Conservation (phyloP, 306 rosid species). For the Datisca glomerata region DNA sequence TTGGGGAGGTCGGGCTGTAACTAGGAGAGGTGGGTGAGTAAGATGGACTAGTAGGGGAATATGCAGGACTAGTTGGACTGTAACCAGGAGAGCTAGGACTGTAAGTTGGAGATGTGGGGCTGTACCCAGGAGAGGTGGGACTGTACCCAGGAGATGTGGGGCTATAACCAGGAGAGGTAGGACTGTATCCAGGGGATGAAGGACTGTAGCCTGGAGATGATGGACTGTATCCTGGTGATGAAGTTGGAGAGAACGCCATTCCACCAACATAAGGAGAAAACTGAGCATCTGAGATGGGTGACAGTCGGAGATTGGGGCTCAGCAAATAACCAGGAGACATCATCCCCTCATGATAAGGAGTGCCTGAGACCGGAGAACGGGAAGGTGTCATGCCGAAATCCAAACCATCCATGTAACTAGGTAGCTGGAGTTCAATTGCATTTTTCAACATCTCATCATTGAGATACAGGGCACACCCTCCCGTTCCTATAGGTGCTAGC, state of each 20-base stretch:
- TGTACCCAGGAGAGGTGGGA: conserved; percentile 90
- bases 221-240: conserved; percentile 94
- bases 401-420: conserved; percentile 94
- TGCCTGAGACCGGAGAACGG: conserved; percentile 79
- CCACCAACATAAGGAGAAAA: conserved; percentile 97
- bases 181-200: conserved; percentile 92
- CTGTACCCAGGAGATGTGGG: conserved; percentile 95
- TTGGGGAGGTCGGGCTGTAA: conserved; percentile 58
- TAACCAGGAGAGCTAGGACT: conserved; percentile 98
- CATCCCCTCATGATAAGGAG: conserved; percentile 92
- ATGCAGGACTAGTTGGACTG: conserved; percentile 95
- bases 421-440: conserved; percentile 95
- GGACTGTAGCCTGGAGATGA: conserved; percentile 96
- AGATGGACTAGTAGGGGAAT: conserved; percentile 93
- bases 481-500: conserved; percentile 96
- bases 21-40: conserved; percentile 86
- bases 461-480: conserved; percentile 72
- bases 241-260: conserved; percentile 90
- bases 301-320: conserved; percentile 83
- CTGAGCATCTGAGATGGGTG: conserved; percentile 86
- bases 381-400: conserved; percentile 98
- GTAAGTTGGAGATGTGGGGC: conserved; percentile 92
- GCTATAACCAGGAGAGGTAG: conserved; percentile 90
- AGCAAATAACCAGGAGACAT: conserved; percentile 90
- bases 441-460: conserved; percentile 95